Evolutionary conservation across 2,329 filamentous ascomycete genomes (phyloP).

Genomic region (Penicillium sp.): DNA sequence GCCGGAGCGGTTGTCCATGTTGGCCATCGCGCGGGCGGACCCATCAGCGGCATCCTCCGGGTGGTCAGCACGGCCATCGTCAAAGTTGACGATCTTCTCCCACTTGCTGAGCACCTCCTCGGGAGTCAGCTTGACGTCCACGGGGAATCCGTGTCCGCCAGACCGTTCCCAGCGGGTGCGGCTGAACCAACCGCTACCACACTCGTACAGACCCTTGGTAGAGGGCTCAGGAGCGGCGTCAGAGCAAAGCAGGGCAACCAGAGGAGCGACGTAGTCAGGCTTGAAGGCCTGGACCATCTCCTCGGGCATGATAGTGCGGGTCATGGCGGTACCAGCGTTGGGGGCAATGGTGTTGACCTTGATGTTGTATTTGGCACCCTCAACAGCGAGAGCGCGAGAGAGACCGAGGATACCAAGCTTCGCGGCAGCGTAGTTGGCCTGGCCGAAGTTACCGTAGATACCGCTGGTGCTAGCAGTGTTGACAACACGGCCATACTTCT

Average conservation of each 20-base stretch:
- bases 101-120: conserved; percentile 78
- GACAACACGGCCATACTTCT: conserved; percentile 95
- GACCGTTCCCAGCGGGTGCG: conserved; percentile 92
- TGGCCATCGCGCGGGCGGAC: conserved; percentile 76
- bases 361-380: conserved; percentile 97
- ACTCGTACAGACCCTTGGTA: conserved; percentile 89
- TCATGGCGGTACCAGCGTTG: conserved; percentile 96
- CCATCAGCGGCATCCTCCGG: conserved; percentile 76
- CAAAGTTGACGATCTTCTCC: conserved; percentile 80
- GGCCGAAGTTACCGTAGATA: conserved; percentile 98
- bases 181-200: conserved; percentile 89
- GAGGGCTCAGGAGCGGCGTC: conserved; percentile 82
- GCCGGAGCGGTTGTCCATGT: conserved; percentile 74
- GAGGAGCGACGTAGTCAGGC: conserved; percentile 94
- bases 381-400: conserved; percentile 86
- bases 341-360: conserved; percentile 97
- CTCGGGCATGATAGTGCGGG: conserved; percentile 87
- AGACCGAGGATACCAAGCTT: conserved; percentile 94
- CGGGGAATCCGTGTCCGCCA: conserved; percentile 85
- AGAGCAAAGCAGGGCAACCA: conserved; percentile 81
- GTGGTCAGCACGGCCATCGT: conserved; percentile 82
- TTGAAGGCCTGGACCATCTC: conserved; percentile 99
- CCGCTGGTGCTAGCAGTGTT: conserved; percentile 97
- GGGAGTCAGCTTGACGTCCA: conserved; percentile 78
- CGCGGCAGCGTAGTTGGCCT: conserved; percentile 93